phyloP scores from a whole-genome alignment of 441 rosid species.

The Syzygium malaccense region DNA sequence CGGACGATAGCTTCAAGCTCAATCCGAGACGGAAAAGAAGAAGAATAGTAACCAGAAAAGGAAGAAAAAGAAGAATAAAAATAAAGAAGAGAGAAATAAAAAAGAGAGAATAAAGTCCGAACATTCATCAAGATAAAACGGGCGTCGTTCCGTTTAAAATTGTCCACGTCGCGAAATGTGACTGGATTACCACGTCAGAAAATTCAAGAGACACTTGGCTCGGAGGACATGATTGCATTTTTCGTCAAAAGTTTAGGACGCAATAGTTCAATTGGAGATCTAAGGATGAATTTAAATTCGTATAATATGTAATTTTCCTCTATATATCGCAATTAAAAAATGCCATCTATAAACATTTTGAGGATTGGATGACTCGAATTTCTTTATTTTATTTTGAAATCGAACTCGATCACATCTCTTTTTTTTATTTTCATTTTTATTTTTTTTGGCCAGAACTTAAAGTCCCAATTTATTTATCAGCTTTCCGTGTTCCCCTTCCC shows the following conservation, averaged over 20 bases:
- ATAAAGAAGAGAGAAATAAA: no score
- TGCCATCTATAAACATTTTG: neutral
- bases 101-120: neutral
- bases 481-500: neutral
- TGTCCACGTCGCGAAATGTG: fast-evolving
- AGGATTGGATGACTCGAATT: neutral
- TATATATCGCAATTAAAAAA: neutral
- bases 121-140: fast-evolving
- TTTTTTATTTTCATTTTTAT: neutral
- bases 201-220: neutral
- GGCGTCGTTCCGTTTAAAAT: fast-evolving
- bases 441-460: neutral
- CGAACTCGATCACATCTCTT: neutral
- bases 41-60: neutral
- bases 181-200: fast-evolving
- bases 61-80: neutral
- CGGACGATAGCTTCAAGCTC: neutral
- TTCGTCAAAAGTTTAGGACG: neutral
- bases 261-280: neutral
- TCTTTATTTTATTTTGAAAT: neutral
- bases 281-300: neutral
- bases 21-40: neutral
- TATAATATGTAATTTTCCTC: neutral
- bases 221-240: neutral
- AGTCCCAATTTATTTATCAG: neutral